Base-by-base conservation (phyloP, 495 filamentous ascomycete species). In the Neurospora sp. region DNA sequence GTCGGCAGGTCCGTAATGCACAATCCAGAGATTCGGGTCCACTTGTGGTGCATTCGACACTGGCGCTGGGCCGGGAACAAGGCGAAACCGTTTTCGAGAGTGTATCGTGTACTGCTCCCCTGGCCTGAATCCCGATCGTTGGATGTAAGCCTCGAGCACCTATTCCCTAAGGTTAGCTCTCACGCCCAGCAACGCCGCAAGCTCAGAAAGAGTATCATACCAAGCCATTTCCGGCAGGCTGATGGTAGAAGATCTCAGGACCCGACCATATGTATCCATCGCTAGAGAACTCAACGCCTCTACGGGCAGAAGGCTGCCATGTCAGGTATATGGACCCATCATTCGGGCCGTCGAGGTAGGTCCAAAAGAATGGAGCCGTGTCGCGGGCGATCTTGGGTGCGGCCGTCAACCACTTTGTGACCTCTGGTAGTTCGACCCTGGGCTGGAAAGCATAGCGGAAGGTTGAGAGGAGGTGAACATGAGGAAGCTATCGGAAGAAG, bases 241-340 rank as follows among this genome's bases (percentile, higher is more conserved):
- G 88, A 53, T 86, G 87, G 71, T 88, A 91, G 17, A 86, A 89
- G 70, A 89, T 84, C 81, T 98, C 95, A 16, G 87, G 84, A 75
- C 93, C 91, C 6, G 90, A 88, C 95, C 95, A 99, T 69, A 97
- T 83, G 78, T 93, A 95, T 16, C 96, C 96, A 86, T 99, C 95
- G 73, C 90, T 96, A 27, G 96, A 90, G 76, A 92, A 94, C 69
- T 89, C 88, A 4, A 85, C 86, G 20, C 88, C 89, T 70, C 93
- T 82, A 70, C 88, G 86, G 27, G 85, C 82, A 9, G 89, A 83
- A 1, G 94, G 92, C 79, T 97, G 93, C 95, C 94, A 98, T 44
- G 90, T 91, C 31, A 98, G 85, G 78, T 94, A 87, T 38, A 97
- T 86, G 20, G 89, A 90, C 10, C 94, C 94, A 82, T 97, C 92